Evolutionary conservation across 1,284 basidiomycete genomes (phyloP), one percentile per base, ranked within the genome.

Genomic region (Phellopilus nigrolimitatus): DNA sequence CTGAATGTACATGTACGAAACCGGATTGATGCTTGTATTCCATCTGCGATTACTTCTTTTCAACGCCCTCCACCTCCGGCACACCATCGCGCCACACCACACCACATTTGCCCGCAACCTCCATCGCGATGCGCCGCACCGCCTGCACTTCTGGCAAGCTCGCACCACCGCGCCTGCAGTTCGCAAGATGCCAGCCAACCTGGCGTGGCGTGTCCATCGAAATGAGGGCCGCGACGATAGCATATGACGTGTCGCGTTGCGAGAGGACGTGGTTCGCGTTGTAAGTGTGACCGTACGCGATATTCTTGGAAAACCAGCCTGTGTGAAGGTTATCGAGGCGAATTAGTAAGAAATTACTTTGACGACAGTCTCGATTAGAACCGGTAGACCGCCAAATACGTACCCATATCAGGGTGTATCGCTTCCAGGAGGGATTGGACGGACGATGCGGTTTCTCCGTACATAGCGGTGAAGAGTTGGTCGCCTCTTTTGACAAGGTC

Each of bases 271-370:
- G 57, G 46, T 53, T 57, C 31, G 57, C 61, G 1, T 58, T 55
- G 22, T 69, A 68, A 13, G 48, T 57, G 43, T 60, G 62, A 0
- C 68, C 68, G 13, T 71, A 71, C 1, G 31, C 69, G 3, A 68
- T 42, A 15, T 7, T 53, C 6, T 33, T 56, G 17, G 50, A 47
- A 36, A 53, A 62, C 49, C 49, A 52, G 17, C 43, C 50, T 52
- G 33, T 15, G 13, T 3, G 15, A n/a, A n/a, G n/a, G n/a, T n/a
- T n/a, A n/a, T n/a, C n/a, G n/a, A n/a, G n/a, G 15, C n/a, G 19
- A n/a, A 22, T 21, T 15, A 25, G 40, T 21, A 5, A 13, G 15
- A 25, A 4, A 42, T 22, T n/a, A 42, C 19, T 12, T 40, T 40
- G 28, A 21, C 4, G 25, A 19, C 9, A 13, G 19, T 1, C 10